Percentiles rank a stretch among this genome's conserved stretches.
phyloP scores from a whole-genome alignment of 352 stramenopile species.

The Pythium guiyangense region DNA sequence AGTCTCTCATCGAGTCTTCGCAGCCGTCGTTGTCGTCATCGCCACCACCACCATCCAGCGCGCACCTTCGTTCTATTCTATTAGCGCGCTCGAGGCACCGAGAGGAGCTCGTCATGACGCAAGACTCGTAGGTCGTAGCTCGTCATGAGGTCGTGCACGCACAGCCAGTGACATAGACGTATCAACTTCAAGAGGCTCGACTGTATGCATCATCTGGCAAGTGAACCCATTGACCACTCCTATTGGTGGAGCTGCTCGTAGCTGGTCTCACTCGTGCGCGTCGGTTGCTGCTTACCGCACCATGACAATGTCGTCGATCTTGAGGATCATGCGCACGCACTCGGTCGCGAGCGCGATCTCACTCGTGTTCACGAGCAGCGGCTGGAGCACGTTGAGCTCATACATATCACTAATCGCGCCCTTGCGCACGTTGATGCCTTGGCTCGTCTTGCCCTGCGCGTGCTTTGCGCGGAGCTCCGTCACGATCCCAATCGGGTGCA shows the following conservation, averaged over 20 bases:
- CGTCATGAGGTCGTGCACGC: too few species aligned
- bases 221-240: too few species aligned
- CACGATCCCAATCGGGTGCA: constrained; percentile 98
- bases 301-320: constrained; percentile 99
- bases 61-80: constrained; percentile 1
- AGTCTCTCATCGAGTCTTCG: too few species aligned
- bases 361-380: constrained; percentile 97
- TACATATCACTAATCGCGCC: constrained; percentile 98
- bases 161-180: too few species aligned
- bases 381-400: constrained; percentile 97
- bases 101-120: too few species aligned
- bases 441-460: constrained; percentile 89
- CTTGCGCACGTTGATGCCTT: constrained; percentile 96
- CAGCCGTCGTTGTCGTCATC: background rate
- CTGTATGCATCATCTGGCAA: too few species aligned
- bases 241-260: too few species aligned
- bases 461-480: constrained; percentile 95
- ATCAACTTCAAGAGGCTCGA: too few species aligned
- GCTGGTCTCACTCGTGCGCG: too few species aligned
- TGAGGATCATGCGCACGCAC: constrained; percentile 99
- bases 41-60: too few species aligned
- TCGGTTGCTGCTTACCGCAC: too few species aligned
- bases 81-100: background rate
- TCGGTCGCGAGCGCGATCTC: constrained; percentile 97
- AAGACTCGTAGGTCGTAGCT: too few species aligned